Base-by-base conservation (phyloP, 2,329 filamentous ascomycete species). In the Fusarium torreyae region DNA sequence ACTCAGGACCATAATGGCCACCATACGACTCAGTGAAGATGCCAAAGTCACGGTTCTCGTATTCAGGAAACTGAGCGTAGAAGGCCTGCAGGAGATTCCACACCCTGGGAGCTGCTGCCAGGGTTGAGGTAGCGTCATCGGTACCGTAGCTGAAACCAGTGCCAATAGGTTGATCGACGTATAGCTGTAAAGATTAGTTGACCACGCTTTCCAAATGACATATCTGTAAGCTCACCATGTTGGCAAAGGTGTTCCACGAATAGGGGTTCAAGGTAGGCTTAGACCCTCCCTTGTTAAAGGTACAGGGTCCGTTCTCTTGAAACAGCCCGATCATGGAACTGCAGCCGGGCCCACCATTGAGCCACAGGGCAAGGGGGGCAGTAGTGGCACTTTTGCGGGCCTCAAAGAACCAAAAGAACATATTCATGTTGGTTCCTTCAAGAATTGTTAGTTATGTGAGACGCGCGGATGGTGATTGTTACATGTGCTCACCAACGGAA, bases 281-380 rank as follows among this genome's bases (percentile, higher is more conserved):
- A 0, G 71, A 59, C 11, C 70, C 68, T 14, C 57, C 50, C n/a
- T 69, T 57, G 42, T 72, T 71, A 76, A 98, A 89, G 68, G 89
- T 92, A 26, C 93, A 90, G 2, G 95, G 94, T 43, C 95, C 95
- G 63, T 98, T 91, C 74, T 90, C 89, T 33, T 82, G 81, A 68
- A 92, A 89, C 55, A 92, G 70, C 6, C 77, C 77, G 56, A 75
- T 46, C 66, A 77, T 73, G 18, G 76, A 78, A 6, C 75, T 77
- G 28, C 75, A 77, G 6, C 77, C 77, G 1, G 77, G 77, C 1
- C 77, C 77, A 24, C 77, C 77, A 26, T 78, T 78, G 46, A 78
- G 82, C 87, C 88, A 92, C 66, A 91, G 86, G 9, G 85, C 86
- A 26, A 90, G 75, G 22, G 77, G 80, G 6, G 80, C 80, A 26